Evolutionary conservation across 2,329 filamentous ascomycete species (phyloP).

Genomic region (Curvularia lunata): DNA sequence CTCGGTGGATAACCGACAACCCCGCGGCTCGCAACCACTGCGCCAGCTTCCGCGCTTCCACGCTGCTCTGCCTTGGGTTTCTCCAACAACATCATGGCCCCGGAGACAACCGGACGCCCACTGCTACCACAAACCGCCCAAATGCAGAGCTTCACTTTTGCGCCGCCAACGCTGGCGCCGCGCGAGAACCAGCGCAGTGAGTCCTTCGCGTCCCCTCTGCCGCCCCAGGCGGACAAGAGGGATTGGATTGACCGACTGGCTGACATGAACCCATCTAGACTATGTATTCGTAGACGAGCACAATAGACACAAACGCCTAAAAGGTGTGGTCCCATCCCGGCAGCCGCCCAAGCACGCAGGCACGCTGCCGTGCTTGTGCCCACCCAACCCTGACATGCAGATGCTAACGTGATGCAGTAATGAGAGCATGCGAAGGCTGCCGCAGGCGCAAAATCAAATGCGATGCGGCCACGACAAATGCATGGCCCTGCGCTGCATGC

Average conservation of each 20-base stretch:
- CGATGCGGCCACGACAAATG: conserved; percentile 94
- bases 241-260: conserved; percentile 19
- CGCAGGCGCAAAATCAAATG: conserved; percentile 96
- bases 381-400: conserved; percentile 2
- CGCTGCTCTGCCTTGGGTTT: conserved; percentile 9
- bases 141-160: conserved; percentile 79
- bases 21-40: conserved; percentile 40
- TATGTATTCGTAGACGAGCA: conserved; percentile 99
- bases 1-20: conserved; percentile 40
- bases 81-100: conserved; percentile 59
- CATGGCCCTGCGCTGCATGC: conserved; percentile 96
- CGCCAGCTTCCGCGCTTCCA: conserved; percentile 22
- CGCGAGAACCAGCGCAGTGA: conserved; percentile 85
- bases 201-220: conserved; percentile 39
- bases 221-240: not conserved
- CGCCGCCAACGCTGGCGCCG: conserved; percentile 67
- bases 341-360: not conserved
- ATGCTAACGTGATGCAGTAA: conserved; percentile 65
- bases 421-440: conserved; percentile 96
- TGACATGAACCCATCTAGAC: conserved; percentile 62
- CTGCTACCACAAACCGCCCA: conserved; percentile 70
- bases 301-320: conserved; percentile 94
- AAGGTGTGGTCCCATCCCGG: conserved; percentile 65
- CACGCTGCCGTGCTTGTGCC: not conserved
- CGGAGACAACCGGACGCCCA: conserved; percentile 66